Evolutionary conservation across 495 filamentous ascomycete genomes (phyloP).

Genomic region (Aspergillus mulundensis): DNA sequence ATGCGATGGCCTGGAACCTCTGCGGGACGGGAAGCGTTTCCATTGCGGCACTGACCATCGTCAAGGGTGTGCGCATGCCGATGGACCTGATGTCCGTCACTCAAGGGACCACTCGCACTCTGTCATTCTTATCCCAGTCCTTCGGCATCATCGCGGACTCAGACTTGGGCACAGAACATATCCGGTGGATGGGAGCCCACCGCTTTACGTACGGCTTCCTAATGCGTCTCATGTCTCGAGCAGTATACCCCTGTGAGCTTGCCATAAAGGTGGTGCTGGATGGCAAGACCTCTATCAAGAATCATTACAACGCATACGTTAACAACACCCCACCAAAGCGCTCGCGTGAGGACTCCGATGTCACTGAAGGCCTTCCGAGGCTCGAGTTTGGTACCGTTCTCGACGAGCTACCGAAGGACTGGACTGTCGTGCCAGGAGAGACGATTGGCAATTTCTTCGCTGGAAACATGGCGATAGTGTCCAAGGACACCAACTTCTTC

Average conservation of each 20-base stretch:
- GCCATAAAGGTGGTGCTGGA: conserved; percentile 74
- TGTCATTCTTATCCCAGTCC: conserved; percentile 90
- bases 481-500: conserved; percentile 84
- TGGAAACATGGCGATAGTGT: conserved; percentile 94
- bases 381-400: conserved; percentile 75
- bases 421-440: conserved; percentile 66
- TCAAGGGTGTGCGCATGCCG: conserved; percentile 79
- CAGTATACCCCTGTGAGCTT: conserved; percentile 83
- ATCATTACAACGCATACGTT: conserved; percentile 60
- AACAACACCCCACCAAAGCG: conserved; percentile 27
- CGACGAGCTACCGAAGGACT: conserved; percentile 70
- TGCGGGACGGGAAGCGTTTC: conserved; percentile 75
- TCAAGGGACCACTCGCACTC: conserved; percentile 63
- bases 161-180: conserved; percentile 82
- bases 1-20: conserved; percentile 88
- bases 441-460: conserved; percentile 90
- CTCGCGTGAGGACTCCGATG: conserved; percentile 20
- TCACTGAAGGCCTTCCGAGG: conserved; percentile 57
- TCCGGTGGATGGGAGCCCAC: conserved; percentile 85
- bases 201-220: conserved; percentile 85
- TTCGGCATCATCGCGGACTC: conserved; percentile 85
- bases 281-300: conserved; percentile 70
- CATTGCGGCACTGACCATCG: conserved; percentile 70
- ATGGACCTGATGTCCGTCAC: conserved; percentile 86
- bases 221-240: conserved; percentile 63